Conservation (phyloP, 805 yeast species). For the Lipomyces anomalus region DNA sequence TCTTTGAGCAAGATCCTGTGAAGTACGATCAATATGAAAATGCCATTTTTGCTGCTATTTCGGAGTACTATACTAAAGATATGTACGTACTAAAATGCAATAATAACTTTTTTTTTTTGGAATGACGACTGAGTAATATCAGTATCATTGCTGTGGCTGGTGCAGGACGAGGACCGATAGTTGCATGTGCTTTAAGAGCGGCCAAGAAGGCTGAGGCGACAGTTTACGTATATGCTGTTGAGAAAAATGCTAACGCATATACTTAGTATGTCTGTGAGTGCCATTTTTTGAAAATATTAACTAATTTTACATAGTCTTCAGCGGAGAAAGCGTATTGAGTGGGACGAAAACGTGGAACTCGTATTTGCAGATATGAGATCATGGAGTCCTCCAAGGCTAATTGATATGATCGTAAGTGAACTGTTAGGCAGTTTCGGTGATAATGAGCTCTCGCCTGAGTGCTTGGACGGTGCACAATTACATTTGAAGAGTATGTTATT, state of each 20-base stretch:
- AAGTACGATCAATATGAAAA: constrained; percentile 65
- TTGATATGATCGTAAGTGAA: constrained; percentile 69
- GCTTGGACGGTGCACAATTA: constrained; percentile 45
- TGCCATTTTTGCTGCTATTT: constrained; percentile 56
- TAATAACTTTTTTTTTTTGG: not conserved
- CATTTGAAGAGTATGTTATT: constrained; percentile 35
- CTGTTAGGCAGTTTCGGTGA: constrained; percentile 88
- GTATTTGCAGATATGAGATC: constrained; percentile 54
- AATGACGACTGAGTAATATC: not conserved
- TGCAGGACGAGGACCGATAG: constrained; percentile 83
- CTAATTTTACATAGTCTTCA: constrained; percentile 34
- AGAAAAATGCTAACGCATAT: constrained; percentile 62
- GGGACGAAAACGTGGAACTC: constrained; percentile 51
- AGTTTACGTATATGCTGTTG: constrained; percentile 52
- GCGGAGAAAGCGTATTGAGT: constrained; percentile 44
- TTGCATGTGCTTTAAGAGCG: constrained; percentile 48
- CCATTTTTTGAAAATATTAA: not conserved
- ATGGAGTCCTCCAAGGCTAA: constrained; percentile 40
- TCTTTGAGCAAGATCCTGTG: constrained; percentile 62
- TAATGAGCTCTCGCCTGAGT: constrained; percentile 85
- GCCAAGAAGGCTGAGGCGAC: constrained; percentile 29
- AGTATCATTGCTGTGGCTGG: constrained; percentile 60
- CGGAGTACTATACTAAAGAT: constrained; percentile 2
- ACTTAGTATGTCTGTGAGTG: constrained; percentile 16
- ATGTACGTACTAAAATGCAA: not conserved